These are phyloP conservation scores for Kregervanrija fluxuum DNA, from an alignment of 805 yeast genomes.

Conservation along the genomic window DNA sequence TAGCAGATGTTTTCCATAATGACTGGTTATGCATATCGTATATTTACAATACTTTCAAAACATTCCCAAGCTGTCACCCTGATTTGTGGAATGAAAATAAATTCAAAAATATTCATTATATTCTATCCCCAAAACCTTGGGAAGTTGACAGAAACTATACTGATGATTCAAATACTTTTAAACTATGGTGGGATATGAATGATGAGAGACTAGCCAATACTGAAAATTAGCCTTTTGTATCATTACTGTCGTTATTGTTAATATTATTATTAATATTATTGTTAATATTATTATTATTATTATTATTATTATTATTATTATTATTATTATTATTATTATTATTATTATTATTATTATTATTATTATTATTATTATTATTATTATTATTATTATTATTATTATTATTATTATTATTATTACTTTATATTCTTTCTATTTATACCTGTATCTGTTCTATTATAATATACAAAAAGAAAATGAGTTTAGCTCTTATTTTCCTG, in stretches of 20 bases:
- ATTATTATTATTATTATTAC: neutral
- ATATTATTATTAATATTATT: neutral
- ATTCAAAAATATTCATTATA: slow-evolving; percentile 53
- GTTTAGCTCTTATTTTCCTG: neutral
- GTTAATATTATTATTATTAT: neutral
- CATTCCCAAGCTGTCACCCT: slow-evolving; percentile 37
- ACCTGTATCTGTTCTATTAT: too few species aligned
- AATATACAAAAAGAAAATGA: neutral
- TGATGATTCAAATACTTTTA: slow-evolving; percentile 42
- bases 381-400: neutral
- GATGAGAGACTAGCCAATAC: slow-evolving; percentile 24
- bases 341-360: neutral
- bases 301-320: neutral
- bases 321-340: neutral
- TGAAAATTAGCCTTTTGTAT: neutral
- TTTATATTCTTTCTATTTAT: neutral
- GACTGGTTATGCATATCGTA: slow-evolving; percentile 47
- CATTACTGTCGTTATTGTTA: neutral
- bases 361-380: neutral
- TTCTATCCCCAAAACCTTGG: slow-evolving; percentile 58
- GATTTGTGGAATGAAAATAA: slow-evolving; percentile 40
- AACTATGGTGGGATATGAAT: slow-evolving; percentile 43
- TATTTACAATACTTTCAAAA: slow-evolving; percentile 50
- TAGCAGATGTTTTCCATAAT: slow-evolving; percentile 45
- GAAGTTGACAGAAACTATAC: slow-evolving; percentile 28